These are phyloP conservation scores for Dipodascopsis uninucleata DNA, from an alignment of 805 yeast species.

Conservation along the genomic window DNA sequence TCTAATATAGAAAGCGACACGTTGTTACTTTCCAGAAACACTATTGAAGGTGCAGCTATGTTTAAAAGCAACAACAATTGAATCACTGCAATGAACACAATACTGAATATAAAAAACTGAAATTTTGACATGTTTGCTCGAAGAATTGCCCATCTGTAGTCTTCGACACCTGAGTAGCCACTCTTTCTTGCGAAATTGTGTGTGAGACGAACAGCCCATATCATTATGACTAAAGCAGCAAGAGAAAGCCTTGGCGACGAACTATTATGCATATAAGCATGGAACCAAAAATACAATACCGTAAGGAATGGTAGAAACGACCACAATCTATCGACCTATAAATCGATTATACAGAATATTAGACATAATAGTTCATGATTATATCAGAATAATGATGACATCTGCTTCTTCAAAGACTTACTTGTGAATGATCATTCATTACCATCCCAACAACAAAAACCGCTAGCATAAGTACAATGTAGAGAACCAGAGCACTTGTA, in stretches of 20 bases:
- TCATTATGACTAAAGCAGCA: background rate
- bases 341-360: too few relatives aligned
- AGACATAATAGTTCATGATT: too few relatives aligned
- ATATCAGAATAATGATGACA: background rate
- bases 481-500: conserved; percentile 14
- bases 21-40: conserved; percentile 3
- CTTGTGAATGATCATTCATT: conserved; percentile 23
- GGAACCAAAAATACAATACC: conserved; percentile 8
- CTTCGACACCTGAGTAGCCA: conserved; percentile 23
- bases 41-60: conserved; percentile 19
- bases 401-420: background rate
- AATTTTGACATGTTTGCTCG: conserved; percentile 11
- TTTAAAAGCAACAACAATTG: conserved; percentile 18
- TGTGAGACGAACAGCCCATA: conserved; percentile 22
- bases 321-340: conserved; percentile 23
- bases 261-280: conserved; percentile 8
- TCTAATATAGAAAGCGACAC: conserved; percentile 4
- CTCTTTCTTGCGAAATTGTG: conserved; percentile 26
- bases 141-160: conserved; percentile 22
- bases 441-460: conserved; percentile 10
- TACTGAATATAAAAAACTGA: conserved; percentile 12
- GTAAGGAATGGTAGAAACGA: conserved; percentile 17
- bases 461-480: conserved; percentile 8
- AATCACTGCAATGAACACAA: conserved; percentile 11
- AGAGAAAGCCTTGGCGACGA: conserved; percentile 6